Percentiles rank a stretch among this genome's conserved stretches.
Conservation (phyloP, 2,329 filamentous ascomycete genomes). For the Botrytis medusae region DNA sequence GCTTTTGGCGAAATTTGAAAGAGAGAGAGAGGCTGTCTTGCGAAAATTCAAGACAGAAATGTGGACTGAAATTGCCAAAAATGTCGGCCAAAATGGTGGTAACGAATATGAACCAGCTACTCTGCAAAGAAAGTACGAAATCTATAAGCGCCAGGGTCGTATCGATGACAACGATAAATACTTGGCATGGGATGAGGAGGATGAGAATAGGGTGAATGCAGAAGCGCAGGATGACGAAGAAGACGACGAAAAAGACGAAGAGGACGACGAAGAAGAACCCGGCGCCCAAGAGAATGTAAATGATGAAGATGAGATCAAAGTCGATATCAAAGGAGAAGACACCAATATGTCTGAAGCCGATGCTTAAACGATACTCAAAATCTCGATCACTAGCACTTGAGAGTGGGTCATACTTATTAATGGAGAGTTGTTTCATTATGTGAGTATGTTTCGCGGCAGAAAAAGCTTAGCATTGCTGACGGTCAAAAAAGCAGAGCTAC, state of each 20-base stretch:
- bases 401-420: background rate
- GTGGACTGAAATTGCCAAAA: background rate
- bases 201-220: background rate
- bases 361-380: background rate
- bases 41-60: background rate
- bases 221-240: background rate
- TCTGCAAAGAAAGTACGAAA: background rate
- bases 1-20: background rate
- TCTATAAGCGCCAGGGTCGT: slow-evolving; percentile 1
- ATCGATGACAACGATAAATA: background rate
- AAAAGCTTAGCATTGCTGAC: background rate
- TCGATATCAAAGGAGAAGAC: background rate
- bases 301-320: background rate
- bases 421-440: too few species aligned
- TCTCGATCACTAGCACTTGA: background rate
- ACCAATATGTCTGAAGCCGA: background rate
- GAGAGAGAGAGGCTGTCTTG: background rate
- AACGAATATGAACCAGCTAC: background rate
- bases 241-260: background rate
- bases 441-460: background rate
- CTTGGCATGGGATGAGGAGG: background rate
- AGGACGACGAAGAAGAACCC: background rate
- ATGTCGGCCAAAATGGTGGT: background rate
- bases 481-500: background rate
- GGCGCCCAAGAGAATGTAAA: background rate